Conservation (phyloP, 352 stramenopile genomes). For the Globisporangium nunn region DNA sequence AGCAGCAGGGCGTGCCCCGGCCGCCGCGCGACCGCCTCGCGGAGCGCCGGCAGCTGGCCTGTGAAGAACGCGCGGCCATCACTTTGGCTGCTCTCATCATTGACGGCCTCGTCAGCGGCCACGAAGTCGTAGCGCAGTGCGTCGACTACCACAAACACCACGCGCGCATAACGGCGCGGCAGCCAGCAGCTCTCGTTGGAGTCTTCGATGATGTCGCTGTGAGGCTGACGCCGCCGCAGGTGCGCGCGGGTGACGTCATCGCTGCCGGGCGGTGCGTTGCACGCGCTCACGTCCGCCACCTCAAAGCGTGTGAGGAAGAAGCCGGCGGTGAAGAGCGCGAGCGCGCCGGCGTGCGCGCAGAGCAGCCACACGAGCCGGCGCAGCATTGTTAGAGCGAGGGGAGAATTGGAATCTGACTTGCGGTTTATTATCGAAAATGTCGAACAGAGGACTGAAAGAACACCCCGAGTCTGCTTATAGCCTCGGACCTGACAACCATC, state of each 20-base stretch:
- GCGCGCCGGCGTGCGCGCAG: constrained; percentile 35
- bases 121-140: constrained; percentile 97
- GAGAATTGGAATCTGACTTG: background rate
- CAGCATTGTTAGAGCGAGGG: background rate
- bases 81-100: background rate
- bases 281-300: constrained; percentile 61
- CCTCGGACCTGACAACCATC: too few species aligned
- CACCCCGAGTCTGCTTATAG: background rate
- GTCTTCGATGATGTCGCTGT: constrained; percentile 7
- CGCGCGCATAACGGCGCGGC: constrained; percentile 58
- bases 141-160: constrained; percentile 95
- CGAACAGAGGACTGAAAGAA: background rate
- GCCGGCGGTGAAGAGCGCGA: constrained; percentile 80
- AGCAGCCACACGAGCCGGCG: constrained; percentile 25
- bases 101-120: background rate
- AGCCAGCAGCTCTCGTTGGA: constrained; percentile 53
- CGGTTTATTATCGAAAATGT: background rate
- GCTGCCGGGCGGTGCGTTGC: constrained; percentile 22
- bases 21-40: constrained; percentile 39
- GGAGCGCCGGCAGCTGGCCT: constrained; percentile 82
- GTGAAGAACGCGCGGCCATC: constrained; percentile 43
- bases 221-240: background rate
- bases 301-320: constrained; percentile 90
- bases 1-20: constrained; percentile 75
- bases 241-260: constrained; percentile 3